Percentiles rank a stretch among this genome's conserved stretches.
Evolutionary conservation across 2,329 filamentous ascomycete genomes (phyloP).

Genomic region (Graphiopsis chlorocephala): DNA sequence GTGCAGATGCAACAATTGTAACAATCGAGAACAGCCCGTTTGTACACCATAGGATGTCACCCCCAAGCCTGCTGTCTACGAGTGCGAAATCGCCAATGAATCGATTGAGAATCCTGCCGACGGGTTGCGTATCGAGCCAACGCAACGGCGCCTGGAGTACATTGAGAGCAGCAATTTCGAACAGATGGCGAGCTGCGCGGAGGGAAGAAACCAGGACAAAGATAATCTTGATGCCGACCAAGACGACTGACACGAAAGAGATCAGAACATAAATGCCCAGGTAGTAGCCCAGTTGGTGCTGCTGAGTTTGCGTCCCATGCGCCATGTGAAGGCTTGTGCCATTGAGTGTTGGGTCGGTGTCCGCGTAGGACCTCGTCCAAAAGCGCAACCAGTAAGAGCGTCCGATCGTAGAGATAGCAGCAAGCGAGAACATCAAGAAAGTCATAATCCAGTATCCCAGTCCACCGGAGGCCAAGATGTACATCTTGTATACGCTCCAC

Average conservation of each 20-base stretch:
- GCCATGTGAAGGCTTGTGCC: neutral
- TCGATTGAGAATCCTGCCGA: neutral
- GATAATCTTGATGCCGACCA: neutral
- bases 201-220: neutral
- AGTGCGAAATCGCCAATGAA: neutral
- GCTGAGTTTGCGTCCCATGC: neutral
- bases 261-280: neutral
- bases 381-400: neutral
- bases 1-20: neutral
- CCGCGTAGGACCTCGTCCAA: neutral
- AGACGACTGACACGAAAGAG: neutral
- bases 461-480: neutral
- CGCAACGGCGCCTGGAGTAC: neutral
- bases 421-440: neutral
- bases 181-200: neutral
- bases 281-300: neutral
- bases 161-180: neutral
- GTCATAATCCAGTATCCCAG: neutral
- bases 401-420: neutral
- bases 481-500: neutral
- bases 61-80: neutral
- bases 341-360: neutral
- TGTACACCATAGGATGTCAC: neutral
- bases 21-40: neutral
- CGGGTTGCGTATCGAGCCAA: neutral